Percentiles rank a stretch among this genome's conserved stretches.
Conservation (phyloP, 495 filamentous ascomycete genomes). For the Platismatia glauca region DNA sequence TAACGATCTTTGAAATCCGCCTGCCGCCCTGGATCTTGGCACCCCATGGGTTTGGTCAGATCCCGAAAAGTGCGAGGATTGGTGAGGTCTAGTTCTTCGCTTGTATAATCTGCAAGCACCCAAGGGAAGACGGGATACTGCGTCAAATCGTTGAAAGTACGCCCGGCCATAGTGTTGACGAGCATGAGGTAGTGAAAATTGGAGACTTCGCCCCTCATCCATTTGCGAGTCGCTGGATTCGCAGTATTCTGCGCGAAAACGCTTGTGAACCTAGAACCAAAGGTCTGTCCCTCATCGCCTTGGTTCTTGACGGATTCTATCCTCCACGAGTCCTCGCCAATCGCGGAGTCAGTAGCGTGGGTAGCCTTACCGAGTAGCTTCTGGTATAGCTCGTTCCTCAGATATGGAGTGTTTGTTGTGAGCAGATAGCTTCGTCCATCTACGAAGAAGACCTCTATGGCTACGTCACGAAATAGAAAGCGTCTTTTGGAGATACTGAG, state of each 20-base stretch:
- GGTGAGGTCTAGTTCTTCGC: constrained; percentile 82
- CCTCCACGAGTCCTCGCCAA: constrained; percentile 71
- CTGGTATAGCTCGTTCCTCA: constrained; percentile 69
- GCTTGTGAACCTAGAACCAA: constrained; percentile 88
- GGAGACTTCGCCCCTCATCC: constrained; percentile 89
- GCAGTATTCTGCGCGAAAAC: constrained; percentile 70
- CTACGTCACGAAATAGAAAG: constrained; percentile 92
- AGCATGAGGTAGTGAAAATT: constrained; percentile 99
- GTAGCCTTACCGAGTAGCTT: constrained; percentile 69
- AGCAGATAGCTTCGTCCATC: constrained; percentile 93
- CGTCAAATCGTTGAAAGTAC: constrained; percentile 96
- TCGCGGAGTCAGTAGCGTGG: constrained; percentile 53
- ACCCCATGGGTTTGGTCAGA: constrained; percentile 92
- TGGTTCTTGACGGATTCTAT: constrained; percentile 74
- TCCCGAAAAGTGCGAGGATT: constrained; percentile 82
- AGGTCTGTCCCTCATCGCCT: constrained; percentile 71
- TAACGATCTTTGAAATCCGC: constrained; percentile 74
- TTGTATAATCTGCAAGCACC: constrained; percentile 92
- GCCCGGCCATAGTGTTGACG: constrained; percentile 91
- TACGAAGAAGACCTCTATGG: constrained; percentile 90
- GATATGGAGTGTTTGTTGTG: constrained; percentile 61
- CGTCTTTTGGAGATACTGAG: constrained; percentile 95
- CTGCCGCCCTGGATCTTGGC: constrained; percentile 68
- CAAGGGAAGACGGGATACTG: constrained; percentile 98
- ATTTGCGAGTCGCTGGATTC: constrained; percentile 80